Evolutionary conservation across 164 flowering plant genomes (phyloP), one percentile per base, ranked within the genome.

Genomic region (Pachysandra terminalis): DNA sequence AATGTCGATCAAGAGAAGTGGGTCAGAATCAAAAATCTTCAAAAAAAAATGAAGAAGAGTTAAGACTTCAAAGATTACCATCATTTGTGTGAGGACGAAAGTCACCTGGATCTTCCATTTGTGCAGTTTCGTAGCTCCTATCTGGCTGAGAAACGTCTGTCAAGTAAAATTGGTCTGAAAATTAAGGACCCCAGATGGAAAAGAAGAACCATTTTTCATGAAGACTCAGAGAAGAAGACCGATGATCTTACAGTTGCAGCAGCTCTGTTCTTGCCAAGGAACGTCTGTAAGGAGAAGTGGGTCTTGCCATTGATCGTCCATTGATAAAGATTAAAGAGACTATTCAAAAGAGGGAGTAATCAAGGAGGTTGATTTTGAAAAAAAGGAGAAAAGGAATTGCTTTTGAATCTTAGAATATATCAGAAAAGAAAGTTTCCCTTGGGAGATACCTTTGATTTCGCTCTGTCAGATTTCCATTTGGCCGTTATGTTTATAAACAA

Each of bases 221-320:
- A 1, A 26, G 37, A 26, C 16, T 62, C 27, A 27, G 56, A 19
- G 23, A 23, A 56, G 62, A 57, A 35, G 45, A 21, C 16, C 1
- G 12, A 59, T 10, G 26, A 53, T 41, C 69, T 59, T 61, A 71
- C 77, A 19, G 58, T 40, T 10, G 52, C 19, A 56, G 52, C 19
- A 52, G 32, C 25, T 55, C 16, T 70, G 63, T 26, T 73, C 77
- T 63, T 82, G 83, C 53, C 65, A 75, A 75, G 86, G 78, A 81
- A 76, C 86, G 65, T 87, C 91, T 5, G 91, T 80, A 57, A 81
- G 70, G 54, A 86, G 86, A 82, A 88, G 87, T 32, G 93, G 91
- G 81, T 90, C 91, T 71, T 71, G 70, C 86, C 89, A 86, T 64
- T 71, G 77, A 56, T 73, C 77, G 32, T 71, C 79, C 87, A 80